Evolutionary conservation across 2,329 filamentous ascomycete species (phyloP).

Genomic region (Arthrobotrys iridis): DNA sequence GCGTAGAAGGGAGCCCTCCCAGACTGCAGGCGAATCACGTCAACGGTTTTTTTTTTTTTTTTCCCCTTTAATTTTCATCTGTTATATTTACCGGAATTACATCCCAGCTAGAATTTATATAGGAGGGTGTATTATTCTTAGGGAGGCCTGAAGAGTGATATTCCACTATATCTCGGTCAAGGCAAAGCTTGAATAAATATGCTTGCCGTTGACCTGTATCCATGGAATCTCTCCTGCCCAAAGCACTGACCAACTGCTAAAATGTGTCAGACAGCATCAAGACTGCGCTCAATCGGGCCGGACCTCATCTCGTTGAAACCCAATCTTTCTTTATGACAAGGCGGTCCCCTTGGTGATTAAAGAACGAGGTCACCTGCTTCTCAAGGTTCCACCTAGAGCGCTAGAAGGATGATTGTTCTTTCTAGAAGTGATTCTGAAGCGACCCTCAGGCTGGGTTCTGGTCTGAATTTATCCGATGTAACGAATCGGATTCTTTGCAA

Average conservation of each 20-base stretch:
- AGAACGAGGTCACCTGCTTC: slow-evolving; percentile 36
- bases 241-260: slow-evolving; percentile 8
- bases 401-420: slow-evolving; percentile 11
- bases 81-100: slow-evolving; percentile 32
- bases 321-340: slow-evolving; percentile 5
- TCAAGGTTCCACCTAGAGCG: slow-evolving; percentile 23
- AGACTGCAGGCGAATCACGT: slow-evolving; percentile 34
- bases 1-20: slow-evolving; percentile 22
- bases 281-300: slow-evolving; percentile 45
- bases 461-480: slow-evolving; percentile 52
- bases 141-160: neutral
- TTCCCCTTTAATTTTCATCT: neutral
- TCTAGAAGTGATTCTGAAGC: slow-evolving; percentile 50
- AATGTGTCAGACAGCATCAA: neutral
- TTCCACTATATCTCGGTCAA: slow-evolving; percentile 40
- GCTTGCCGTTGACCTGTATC: slow-evolving; percentile 18
- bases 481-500: slow-evolving; percentile 55
- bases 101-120: slow-evolving; percentile 29
- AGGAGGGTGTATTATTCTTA: neutral
- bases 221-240: slow-evolving; percentile 25
- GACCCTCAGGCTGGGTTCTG: slow-evolving; percentile 48
- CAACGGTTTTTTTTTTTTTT: neutral
- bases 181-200: slow-evolving; percentile 46
- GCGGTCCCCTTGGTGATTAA: slow-evolving; percentile 23
- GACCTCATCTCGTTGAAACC: slow-evolving; percentile 29